Base-by-base conservation (phyloP, 2,329 filamentous ascomycete species). In the Lasiodiplodia sp. region DNA sequence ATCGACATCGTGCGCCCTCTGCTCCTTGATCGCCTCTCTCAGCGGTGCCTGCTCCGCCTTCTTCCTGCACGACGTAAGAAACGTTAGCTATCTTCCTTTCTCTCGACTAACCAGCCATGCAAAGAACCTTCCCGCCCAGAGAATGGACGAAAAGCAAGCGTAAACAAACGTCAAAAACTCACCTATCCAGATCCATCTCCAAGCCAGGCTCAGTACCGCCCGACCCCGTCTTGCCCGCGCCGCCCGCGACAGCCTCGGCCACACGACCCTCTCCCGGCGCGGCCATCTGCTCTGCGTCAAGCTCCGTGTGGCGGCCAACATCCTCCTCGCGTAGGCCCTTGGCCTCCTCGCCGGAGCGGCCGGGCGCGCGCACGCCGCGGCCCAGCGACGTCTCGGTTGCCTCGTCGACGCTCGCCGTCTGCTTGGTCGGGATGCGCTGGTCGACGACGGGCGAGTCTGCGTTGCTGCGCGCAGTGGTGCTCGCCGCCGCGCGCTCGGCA, bases 1-100 rank as follows among this genome's bases (percentile, higher is more conserved):
- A 73, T 78, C 78, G 5, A 78, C 75, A 23, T 78, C 71, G 51
- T 78, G 69, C 68, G 75, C 67, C 72, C 80, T 79, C 71, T 81
- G 70, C 69, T 77, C 72, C 74, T 84, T 77, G 40, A 82, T 75
- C 23, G 75, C 77, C 65, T 82, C 79, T 52, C 83, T 73, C 28
- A 77, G 73, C 18, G 78, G 79, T 10, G 79, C 77, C 72, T 85
- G 83, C 77, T 85, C 83, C 2, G 77, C 81, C 75, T 85, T 85
- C 76, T 85, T 85, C 75, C 82, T 81, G 47, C 55, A 37, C 23
- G 69, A 58, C 66, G 56, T 44, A 68, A n/a, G 38, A 56, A 31
- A 49, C 47, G n/a, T 47, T 11, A 47, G 44, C 44, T n/a, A 14
- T 11, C n/a, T 47, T n/a, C 7, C 44, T 21, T 11, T 16, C 38